Evolutionary conservation across 805 yeast species (phyloP), one percentile per base, ranked within the genome.

Genomic region (Nakazawaea sp.): DNA sequence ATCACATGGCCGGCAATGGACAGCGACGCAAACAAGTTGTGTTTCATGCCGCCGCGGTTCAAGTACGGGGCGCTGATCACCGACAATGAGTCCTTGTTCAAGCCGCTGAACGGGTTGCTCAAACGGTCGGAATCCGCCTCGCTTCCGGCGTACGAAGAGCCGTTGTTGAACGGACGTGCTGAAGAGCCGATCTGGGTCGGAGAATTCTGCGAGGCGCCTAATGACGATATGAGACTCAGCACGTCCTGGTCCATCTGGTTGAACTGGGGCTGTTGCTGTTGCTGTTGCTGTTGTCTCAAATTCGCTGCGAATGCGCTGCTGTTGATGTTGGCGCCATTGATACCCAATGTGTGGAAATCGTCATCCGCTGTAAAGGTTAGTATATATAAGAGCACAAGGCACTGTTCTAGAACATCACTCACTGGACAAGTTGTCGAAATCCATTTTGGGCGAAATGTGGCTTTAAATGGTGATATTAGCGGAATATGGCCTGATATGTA

Each of bases 1-100:
- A 71, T 67, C 29, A 67, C 66, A 7, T 76, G 78, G 13, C 77
- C 79, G 36, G 76, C 68, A 26, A 78, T 72, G 2, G 82, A 74
- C 7, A 82, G 81, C 7, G 84, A 66, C 2, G 78, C 80, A 46
- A 77, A 71, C 30, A 62, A 30, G 41, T 62, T 66, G 17, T 11
- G 61, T 34, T 29, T 59, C 57, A 28, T 57, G 50, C 39, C 70
- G n/a, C 42, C 46, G 15, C 38, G 46, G 49, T 21, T 45, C 46
- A 24, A 47, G 32, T 11, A 62, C 1, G 71, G 70, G 0, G 69
- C 68, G n/a, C 68, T 64, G 27, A 66, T 59, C 9, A 68, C 70
- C 3, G 74, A 67, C 19, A 69, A 50, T 1, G 75, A 59, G 8
- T 73, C 74, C 41, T 63, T 60, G 45, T 64, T 68, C 44, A 66